A percentile compares a stretch with the other conserved stretches of the same genome.
These are phyloP conservation scores for Nannochloris sp. DNA, from an alignment of 139 green algal genomes.

Conservation along the genomic window DNA sequence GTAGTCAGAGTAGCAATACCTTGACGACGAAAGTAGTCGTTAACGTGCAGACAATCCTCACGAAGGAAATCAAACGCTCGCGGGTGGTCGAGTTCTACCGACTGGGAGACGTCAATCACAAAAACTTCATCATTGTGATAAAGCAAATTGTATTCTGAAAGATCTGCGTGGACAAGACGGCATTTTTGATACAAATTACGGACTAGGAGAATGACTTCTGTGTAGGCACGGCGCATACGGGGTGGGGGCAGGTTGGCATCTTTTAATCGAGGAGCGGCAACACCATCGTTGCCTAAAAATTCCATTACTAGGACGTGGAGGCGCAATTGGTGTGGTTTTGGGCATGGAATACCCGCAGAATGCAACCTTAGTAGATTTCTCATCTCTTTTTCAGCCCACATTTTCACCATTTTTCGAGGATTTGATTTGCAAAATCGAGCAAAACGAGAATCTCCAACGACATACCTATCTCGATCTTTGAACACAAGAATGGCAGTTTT, in stretches of 20 bases:
- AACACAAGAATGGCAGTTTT: constrained; percentile 99
- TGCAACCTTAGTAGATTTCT: constrained; percentile 81
- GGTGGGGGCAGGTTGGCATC: constrained; percentile 70
- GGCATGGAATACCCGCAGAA: constrained; percentile 69
- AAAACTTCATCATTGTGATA: constrained; percentile 60
- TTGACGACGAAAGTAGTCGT: constrained; percentile 83
- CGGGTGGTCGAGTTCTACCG: constrained; percentile 96
- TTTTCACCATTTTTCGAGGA: constrained; percentile 97
- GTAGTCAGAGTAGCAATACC: constrained; percentile 73
- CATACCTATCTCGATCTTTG: constrained; percentile 90
- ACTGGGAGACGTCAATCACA: constrained; percentile 92
- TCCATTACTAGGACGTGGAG: constrained; percentile 94
- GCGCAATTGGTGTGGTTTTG: constrained; percentile 77
- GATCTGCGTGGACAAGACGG: constrained; percentile 91
- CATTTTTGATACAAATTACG: constrained; percentile 82
- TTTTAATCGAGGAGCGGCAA: constrained; percentile 84
- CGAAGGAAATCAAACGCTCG: constrained; percentile 93
- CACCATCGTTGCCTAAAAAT: constrained; percentile 75
- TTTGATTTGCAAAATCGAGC: constrained; percentile 90
- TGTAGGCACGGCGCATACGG: constrained; percentile 56
- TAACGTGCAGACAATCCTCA: constrained; percentile 86
- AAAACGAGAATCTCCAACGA: constrained; percentile 94
- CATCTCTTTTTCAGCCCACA: constrained; percentile 99
- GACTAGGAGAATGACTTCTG: constrained; percentile 69
- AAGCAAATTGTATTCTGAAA: constrained; percentile 96